phyloP scores from a whole-genome alignment of 2,329 filamentous ascomycete genomes.

The Aspergillus sp. region DNA sequence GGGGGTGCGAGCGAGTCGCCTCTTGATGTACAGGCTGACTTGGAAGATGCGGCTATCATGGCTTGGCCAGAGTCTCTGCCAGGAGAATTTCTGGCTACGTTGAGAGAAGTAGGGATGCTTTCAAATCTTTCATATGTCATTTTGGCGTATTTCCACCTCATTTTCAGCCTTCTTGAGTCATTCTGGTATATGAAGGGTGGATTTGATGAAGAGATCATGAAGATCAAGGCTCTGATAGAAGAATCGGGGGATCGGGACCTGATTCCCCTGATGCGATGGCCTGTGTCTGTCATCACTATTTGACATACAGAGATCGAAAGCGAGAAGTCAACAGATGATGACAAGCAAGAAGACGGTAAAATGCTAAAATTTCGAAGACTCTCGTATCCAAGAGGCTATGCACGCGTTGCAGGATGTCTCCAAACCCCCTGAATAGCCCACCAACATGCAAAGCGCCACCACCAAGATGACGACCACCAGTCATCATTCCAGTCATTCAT shows the following conservation, averaged over 20 bases:
- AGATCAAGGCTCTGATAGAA: background rate
- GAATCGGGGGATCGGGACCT: background rate
- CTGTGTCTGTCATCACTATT: background rate
- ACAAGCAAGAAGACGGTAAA: no score
- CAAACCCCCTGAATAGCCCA: no score
- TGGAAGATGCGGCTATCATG: conserved; percentile 17
- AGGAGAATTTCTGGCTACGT: conserved; percentile 9
- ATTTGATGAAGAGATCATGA: conserved; percentile 5
- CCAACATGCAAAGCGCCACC: no score
- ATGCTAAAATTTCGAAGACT: no score
- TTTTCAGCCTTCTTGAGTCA: conserved; percentile 1
- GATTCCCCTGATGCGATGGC: conserved; percentile 6
- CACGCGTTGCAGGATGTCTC: no score
- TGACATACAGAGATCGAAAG: no score
- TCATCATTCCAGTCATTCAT: no score
- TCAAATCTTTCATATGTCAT: conserved; percentile 12
- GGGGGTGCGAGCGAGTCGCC: conserved; percentile 1
- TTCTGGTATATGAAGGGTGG: conserved; percentile 4
- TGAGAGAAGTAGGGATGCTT: background rate
- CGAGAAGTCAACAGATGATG: no score
- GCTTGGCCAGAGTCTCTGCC: conserved; percentile 16
- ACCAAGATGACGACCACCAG: no score
- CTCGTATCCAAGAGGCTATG: no score
- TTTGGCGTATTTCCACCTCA: conserved; percentile 18
- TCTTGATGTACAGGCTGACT: conserved; percentile 13